Conservation (phyloP, 176 grass and related monocot species). For the Oryza meyeriana region DNA sequence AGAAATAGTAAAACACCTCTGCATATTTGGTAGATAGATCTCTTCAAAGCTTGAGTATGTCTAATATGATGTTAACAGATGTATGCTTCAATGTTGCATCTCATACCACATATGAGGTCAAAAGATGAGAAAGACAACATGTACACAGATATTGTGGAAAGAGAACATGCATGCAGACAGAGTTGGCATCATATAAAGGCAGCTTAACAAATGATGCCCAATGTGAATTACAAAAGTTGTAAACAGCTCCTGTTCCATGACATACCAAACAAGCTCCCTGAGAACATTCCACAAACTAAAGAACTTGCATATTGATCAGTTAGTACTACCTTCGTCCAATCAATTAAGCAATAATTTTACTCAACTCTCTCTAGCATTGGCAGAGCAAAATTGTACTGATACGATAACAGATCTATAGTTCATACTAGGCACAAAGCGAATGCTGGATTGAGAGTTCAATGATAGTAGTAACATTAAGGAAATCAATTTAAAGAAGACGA, state of each 20-base stretch:
- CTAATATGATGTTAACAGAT: neutral
- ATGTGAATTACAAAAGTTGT: neutral
- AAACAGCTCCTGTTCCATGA: neutral
- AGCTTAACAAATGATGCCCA: neutral
- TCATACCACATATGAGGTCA: neutral
- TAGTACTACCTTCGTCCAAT: neutral
- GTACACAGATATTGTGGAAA: neutral
- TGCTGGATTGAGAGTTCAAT: neutral
- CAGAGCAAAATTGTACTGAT: neutral
- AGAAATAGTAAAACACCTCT: neutral
- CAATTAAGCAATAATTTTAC: neutral
- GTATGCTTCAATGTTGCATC: neutral
- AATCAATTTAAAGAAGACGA: neutral
- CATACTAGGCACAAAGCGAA: neutral
- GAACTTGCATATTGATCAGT: neutral
- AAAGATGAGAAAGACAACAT: neutral
- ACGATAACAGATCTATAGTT: neutral
- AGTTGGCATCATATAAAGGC: neutral
- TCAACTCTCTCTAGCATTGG: neutral
- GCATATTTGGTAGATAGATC: neutral
- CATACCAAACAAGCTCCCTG: neutral
- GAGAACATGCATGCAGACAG: neutral
- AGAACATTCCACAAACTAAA: neutral
- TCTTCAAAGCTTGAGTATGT: neutral
- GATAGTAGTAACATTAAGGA: neutral